A percentile compares a stretch with the other conserved stretches of the same genome.
These are phyloP conservation scores for Bipolaris zeicola DNA, from an alignment of 2,329 filamentous ascomycete genomes.

Conservation along the genomic window DNA sequence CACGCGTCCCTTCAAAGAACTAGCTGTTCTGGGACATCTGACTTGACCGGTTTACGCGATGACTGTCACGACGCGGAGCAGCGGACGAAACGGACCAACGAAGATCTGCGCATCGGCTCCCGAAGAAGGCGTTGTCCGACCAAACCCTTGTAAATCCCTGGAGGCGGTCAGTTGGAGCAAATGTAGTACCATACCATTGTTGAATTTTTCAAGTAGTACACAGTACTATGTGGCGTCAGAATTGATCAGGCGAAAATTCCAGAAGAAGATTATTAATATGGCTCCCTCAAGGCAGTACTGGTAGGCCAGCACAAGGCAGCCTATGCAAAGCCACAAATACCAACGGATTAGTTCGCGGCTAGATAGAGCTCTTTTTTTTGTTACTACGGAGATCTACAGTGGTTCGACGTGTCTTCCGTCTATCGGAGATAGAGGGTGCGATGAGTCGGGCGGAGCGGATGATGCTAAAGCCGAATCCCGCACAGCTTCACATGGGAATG, in stretches of 20 bases:
- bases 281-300: too few species aligned
- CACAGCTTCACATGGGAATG: not conserved
- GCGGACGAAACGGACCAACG: constrained; percentile 6
- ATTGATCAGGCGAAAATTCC: not conserved
- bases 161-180: not conserved
- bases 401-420: not conserved
- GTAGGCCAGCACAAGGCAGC: too few species aligned
- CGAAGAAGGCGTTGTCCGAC: not conserved
- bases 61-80: constrained; percentile 1
- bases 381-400: too few species aligned
- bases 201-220: not conserved
- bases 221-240: not conserved
- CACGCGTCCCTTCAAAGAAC: constrained; percentile 16
- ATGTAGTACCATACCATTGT: not conserved
- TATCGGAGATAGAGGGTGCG: not conserved
- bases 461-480: constrained; percentile 15
- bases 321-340: too few species aligned
- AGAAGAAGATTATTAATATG: too few species aligned
- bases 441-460: constrained; percentile 11
- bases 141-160: not conserved
- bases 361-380: too few species aligned
- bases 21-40: constrained; percentile 4
- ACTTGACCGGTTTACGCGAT: not conserved
- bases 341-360: too few species aligned
- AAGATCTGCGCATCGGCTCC: not conserved